phyloP scores from a whole-genome alignment of 2,329 filamentous ascomycete species.

The Arthrobotrys pseudoclavata region DNA sequence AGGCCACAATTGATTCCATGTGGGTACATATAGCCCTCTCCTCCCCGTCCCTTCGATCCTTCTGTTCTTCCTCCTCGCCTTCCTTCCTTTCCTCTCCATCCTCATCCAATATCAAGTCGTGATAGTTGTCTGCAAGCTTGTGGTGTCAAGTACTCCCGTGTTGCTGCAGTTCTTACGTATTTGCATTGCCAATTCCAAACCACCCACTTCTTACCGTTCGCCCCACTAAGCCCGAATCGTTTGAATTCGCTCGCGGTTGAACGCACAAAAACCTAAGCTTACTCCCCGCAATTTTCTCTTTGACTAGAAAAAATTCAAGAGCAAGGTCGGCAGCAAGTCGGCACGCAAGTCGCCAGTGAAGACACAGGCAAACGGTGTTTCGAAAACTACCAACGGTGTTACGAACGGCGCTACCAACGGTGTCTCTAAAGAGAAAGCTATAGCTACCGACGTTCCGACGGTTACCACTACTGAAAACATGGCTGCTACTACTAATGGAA shows the following conservation, averaged over 20 bases:
- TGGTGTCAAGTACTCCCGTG: conserved; percentile 27
- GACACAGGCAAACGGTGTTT: conserved; percentile 39
- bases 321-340: conserved; percentile 58
- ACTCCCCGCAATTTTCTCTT: conserved; percentile 17
- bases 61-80: conserved; percentile 10
- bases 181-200: conserved; percentile 2
- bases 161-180: conserved; percentile 31
- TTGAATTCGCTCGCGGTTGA: background rate
- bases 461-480: conserved; percentile 24
- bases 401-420: conserved; percentile 48
- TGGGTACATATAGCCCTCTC: conserved; percentile 60
- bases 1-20: conserved; percentile 60
- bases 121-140: conserved; percentile 8
- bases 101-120: conserved; percentile 14
- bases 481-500: conserved; percentile 26
- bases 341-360: conserved; percentile 39
- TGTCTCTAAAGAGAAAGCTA: conserved; percentile 34
- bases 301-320: conserved; percentile 57
- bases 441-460: conserved; percentile 12
- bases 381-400: conserved; percentile 50
- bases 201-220: conserved; percentile 10
- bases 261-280: conserved; percentile 36
- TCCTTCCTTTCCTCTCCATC: conserved; percentile 14
- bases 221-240: conserved; percentile 21
- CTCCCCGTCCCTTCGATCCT: conserved; percentile 36